Percentiles rank a stretch among this genome's conserved stretches.
phyloP scores from a whole-genome alignment of 768 basidiomycete species.

The Suillus decipiens region DNA sequence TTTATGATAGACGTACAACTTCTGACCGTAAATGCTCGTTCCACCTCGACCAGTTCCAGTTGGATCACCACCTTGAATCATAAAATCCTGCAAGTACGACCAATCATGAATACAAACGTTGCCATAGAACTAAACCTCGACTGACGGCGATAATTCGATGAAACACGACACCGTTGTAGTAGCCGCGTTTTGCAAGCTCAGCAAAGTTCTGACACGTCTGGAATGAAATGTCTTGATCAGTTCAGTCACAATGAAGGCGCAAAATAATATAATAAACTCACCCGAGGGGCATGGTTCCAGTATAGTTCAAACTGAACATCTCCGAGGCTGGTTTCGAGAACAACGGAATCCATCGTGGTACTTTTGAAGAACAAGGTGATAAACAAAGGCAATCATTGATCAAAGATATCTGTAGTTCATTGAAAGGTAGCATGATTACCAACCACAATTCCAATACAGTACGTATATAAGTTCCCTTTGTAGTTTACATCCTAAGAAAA shows the following conservation, averaged over 20 bases:
- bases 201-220: constrained; percentile 96
- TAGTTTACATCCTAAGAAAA: background rate
- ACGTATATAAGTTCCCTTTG: background rate
- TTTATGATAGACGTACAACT: constrained; percentile 59
- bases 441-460: background rate
- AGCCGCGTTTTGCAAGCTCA: constrained; percentile 87
- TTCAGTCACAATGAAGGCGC: constrained; percentile 15
- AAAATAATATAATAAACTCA: constrained; percentile 22
- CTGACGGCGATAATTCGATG: constrained; percentile 88
- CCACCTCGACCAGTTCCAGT: constrained; percentile 95
- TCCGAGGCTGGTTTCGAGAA: constrained; percentile 83
- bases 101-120: background rate
- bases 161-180: constrained; percentile 89
- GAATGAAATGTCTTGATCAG: constrained; percentile 18
- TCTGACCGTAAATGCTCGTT: constrained; percentile 85
- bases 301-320: constrained; percentile 90
- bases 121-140: constrained; percentile 5
- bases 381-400: background rate
- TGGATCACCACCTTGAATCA: constrained; percentile 96
- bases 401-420: background rate
- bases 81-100: constrained; percentile 70
- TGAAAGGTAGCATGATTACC: background rate
- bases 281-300: constrained; percentile 86
- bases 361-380: background rate
- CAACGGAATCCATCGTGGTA: constrained; percentile 50